Conservation (phyloP, 495 filamentous ascomycete species). For the Aspergillus ostianus region DNA sequence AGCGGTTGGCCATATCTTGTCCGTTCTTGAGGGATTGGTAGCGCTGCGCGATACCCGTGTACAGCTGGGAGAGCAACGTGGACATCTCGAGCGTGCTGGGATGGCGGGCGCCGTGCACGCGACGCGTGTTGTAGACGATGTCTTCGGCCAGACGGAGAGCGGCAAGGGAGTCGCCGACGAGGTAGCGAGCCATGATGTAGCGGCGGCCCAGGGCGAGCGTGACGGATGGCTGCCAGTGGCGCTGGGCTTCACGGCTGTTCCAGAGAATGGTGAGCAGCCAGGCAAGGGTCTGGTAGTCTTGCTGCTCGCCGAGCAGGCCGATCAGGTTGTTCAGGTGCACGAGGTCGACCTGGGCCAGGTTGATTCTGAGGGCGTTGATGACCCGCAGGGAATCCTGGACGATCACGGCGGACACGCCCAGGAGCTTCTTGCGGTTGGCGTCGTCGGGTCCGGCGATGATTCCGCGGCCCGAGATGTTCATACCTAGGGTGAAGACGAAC, state of each 20-base stretch:
- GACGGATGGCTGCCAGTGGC: conserved; percentile 22
- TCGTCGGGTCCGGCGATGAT: conserved; percentile 5
- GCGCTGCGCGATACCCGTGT: conserved; percentile 30
- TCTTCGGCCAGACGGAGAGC: conserved; percentile 43
- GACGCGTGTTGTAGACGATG: conserved; percentile 45
- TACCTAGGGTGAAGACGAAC: conserved; percentile 22
- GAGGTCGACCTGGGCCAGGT: conserved; percentile 30
- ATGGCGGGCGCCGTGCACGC: conserved; percentile 39
- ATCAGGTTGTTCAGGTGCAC: conserved; percentile 38
- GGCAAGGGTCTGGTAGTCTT: conserved; percentile 36
- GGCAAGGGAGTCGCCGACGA: conserved; percentile 28
- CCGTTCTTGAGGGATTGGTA: conserved; percentile 33
- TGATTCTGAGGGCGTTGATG: conserved; percentile 18
- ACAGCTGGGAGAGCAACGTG: conserved; percentile 36
- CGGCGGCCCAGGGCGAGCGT: conserved; percentile 38
- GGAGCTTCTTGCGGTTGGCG: conserved; percentile 16
- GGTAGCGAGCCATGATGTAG: conserved; percentile 37
- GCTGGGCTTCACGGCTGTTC: conserved; percentile 35
- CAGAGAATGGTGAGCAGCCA: conserved; percentile 36
- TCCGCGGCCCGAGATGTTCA: conserved; percentile 21
- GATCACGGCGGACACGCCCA: conserved; percentile 19
- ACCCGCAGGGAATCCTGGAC: conserved; percentile 19
- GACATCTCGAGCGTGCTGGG: conserved; percentile 38
- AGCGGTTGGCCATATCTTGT: conserved; percentile 36
- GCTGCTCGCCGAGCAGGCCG: conserved; percentile 34